phyloP scores from a whole-genome alignment of 306 rosid genomes.

The Prunus davidiana region DNA sequence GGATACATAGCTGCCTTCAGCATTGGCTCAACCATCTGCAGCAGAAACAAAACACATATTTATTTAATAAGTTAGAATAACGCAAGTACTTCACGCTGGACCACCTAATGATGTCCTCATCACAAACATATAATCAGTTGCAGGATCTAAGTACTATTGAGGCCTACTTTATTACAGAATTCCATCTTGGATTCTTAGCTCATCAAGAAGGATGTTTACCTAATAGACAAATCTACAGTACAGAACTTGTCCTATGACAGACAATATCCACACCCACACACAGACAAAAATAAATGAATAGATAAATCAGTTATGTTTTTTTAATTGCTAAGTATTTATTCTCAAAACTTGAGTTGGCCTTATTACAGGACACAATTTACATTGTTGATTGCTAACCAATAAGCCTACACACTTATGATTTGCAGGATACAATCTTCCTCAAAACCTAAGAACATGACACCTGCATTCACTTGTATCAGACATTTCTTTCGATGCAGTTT shows the following conservation, averaged over 20 bases:
- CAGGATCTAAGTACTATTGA: neutral
- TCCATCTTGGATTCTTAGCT: no score
- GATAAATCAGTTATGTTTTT: neutral
- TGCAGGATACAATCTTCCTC: neutral
- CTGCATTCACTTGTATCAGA: neutral
- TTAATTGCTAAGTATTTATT: neutral
- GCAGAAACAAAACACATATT: conserved; percentile 19
- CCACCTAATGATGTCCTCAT: neutral
- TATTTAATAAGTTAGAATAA: neutral
- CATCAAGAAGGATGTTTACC: no score
- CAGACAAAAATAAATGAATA: no score
- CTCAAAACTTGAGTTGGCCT: neutral
- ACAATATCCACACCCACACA: neutral
- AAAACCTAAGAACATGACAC: neutral
- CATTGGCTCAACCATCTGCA: conserved; percentile 95
- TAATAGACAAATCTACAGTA: neutral
- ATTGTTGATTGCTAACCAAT: neutral
- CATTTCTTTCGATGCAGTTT: neutral
- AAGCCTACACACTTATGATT: neutral
- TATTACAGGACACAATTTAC: neutral
- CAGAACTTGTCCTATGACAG: neutral
- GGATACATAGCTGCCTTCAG: conserved; percentile 92
- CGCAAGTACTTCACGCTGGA: neutral
- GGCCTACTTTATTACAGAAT: no score
- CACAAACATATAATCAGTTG: neutral